Conservation (phyloP, 1,139 yeast genomes). For the Geotrichum carabidarum region DNA sequence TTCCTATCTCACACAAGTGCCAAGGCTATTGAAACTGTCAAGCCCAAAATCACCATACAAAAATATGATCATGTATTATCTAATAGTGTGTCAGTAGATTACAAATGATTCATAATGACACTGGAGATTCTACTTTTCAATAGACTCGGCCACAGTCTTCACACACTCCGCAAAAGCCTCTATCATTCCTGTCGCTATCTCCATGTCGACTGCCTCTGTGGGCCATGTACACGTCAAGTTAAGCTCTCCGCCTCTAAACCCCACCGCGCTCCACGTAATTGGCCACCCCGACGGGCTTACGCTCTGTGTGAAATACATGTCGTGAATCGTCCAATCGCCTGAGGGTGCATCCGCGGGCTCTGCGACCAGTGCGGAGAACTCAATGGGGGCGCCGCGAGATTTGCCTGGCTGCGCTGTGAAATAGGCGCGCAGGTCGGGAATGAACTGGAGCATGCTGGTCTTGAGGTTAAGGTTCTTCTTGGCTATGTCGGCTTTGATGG, state of each 20-base stretch:
- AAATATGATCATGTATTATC: too few species aligned
- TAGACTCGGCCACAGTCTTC: neutral
- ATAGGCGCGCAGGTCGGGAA: constrained; percentile 1
- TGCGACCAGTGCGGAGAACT: constrained; percentile 10
- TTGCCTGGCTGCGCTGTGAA: constrained; percentile 5
- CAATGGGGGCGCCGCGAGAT: constrained; percentile 4
- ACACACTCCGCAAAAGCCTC: neutral
- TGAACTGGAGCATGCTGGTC: constrained; percentile 13
- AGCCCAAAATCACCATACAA: too few species aligned
- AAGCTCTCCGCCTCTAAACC: constrained; percentile 1
- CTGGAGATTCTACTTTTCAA: neutral
- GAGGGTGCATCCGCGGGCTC: neutral
- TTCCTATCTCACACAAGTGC: neutral
- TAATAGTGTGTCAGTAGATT: too few species aligned
- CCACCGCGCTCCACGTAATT: neutral
- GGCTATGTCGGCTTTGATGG: neutral
- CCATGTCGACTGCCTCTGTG: constrained; percentile 3
- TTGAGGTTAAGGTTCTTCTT: constrained; percentile 10
- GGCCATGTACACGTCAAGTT: constrained; percentile 8
- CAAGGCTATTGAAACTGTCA: too few species aligned
- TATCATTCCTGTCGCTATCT: neutral
- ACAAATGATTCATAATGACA: too few species aligned
- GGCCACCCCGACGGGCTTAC: constrained; percentile 2
- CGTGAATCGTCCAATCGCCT: constrained; percentile 4
- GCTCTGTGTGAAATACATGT: constrained; percentile 6